Evolutionary conservation across 352 stramenopile genomes (phyloP), one percentile per base, ranked within the genome.

Genomic region (Pythium myriotylum): DNA sequence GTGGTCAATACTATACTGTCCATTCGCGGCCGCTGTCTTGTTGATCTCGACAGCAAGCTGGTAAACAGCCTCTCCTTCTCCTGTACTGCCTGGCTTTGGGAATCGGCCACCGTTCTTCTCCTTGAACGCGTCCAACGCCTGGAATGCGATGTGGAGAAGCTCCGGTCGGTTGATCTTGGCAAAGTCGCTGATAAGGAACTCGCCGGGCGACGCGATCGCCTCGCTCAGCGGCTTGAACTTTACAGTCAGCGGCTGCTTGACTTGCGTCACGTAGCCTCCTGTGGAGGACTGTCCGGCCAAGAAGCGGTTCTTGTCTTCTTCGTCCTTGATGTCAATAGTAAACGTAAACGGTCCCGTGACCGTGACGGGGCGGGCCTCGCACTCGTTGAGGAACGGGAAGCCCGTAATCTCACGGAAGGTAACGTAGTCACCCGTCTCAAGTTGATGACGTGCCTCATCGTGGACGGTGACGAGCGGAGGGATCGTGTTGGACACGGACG

Each of bases 141-240:
- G 83, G 65, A 98, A 95, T 1, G 85, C 91, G 43, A 97, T 29
- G 67, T 98, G 94, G 16, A 98, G 85, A 41, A 95, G 68, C 57
- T 94, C 84, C 0, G 89, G 82, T 23, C 96, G 93, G 58, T 95
- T 96, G 55, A 99, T 81, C 73, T 99, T 99, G 32, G 96, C 96
- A 76, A 99, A 99, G 57, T 99, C 97, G 24, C 82, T 98, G 59
- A 98, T 84, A 65, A 99, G 89, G 49, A 99, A 97, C 45, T 99
- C 95, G 10, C 94, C 95, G n/a, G 94, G 96, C 7, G 89, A 67
- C 1, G 62, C 73, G 32, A 99, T 74, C 12, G 94, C 85, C 47
- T 92, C 88, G 24, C 71, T 70, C 41, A 99, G 79, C 8, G 83
- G 73, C 70, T 97, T 91, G 77, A 99, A 99, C 20, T 85, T 85